Percentiles rank a stretch among this genome's conserved stretches.
Evolutionary conservation across 805 yeast genomes (phyloP).

Genomic region (Cyberlindnera mycetangii): DNA sequence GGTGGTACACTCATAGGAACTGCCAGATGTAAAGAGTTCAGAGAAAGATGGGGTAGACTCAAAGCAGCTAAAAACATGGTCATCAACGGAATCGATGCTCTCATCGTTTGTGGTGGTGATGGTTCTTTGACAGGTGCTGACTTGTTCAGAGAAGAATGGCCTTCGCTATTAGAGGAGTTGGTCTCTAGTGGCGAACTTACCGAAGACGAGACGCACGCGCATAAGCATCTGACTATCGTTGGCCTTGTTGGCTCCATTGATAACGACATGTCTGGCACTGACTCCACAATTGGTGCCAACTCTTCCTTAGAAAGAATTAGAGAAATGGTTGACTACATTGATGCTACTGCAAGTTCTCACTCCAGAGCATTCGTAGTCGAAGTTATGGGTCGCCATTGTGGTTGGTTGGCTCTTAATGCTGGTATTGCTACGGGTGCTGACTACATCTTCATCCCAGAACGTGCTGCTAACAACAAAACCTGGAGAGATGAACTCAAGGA

Average conservation of each 20-base stretch:
- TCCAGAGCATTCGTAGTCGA: slow-evolving; percentile 97
- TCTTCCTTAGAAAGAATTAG: slow-evolving; percentile 92
- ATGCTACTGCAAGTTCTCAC: slow-evolving; percentile 96
- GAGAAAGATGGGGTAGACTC: slow-evolving; percentile 81
- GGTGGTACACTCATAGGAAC: slow-evolving; percentile 98
- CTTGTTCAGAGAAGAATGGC: slow-evolving; percentile 92
- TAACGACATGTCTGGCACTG: slow-evolving; percentile 97
- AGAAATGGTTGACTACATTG: slow-evolving; percentile 92
- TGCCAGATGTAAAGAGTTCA: slow-evolving; percentile 85
- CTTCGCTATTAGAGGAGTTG: slow-evolving; percentile 75
- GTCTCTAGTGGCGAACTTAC: slow-evolving; percentile 54
- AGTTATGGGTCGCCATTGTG: slow-evolving; percentile 99
- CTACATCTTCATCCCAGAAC: slow-evolving; percentile 90
- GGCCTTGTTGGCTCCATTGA: slow-evolving; percentile 97
- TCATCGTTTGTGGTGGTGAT: slow-evolving; percentile 97
- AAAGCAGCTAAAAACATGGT: slow-evolving; percentile 83
- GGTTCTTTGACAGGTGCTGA: slow-evolving; percentile 99
- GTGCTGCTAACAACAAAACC: slow-evolving; percentile 68
- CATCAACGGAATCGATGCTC: slow-evolving; percentile 85
- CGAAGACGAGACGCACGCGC: slow-evolving; percentile 52
- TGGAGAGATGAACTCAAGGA: slow-evolving; percentile 67
- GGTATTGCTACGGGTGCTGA: slow-evolving; percentile 97
- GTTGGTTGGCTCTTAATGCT: slow-evolving; percentile 97
- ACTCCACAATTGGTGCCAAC: slow-evolving; percentile 94
- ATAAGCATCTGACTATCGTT: slow-evolving; percentile 76